Conservation (phyloP, 2,329 filamentous ascomycete species). For the Cercospora sp. region DNA sequence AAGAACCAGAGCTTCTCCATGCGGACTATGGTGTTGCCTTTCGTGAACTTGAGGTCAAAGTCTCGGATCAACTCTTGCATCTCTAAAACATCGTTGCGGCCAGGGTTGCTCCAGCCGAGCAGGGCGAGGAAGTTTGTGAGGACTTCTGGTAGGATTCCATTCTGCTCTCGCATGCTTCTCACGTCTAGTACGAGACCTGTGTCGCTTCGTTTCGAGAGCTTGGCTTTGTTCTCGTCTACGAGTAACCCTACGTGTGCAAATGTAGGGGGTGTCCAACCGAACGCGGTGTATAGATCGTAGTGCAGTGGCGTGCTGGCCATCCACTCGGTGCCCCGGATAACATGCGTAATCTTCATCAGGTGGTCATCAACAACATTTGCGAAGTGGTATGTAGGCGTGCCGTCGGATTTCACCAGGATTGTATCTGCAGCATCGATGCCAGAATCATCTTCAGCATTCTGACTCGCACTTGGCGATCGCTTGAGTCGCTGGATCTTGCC, state of each 20-base stretch:
- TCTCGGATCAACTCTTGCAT: constrained; percentile 69
- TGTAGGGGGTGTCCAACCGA: constrained; percentile 50
- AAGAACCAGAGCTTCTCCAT: constrained; percentile 78
- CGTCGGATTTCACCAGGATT: constrained; percentile 87
- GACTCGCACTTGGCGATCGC: constrained; percentile 30
- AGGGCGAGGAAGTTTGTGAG: constrained; percentile 82
- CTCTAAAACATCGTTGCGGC: constrained; percentile 68
- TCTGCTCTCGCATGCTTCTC: constrained; percentile 54
- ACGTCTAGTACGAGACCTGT: constrained; percentile 53
- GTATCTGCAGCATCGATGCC: constrained; percentile 70
- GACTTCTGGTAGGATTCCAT: constrained; percentile 63
- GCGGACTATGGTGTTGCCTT: constrained; percentile 81
- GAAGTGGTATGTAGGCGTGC: constrained; percentile 92
- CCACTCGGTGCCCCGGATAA: constrained; percentile 95
- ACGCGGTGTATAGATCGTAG: constrained; percentile 55
- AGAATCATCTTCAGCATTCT: constrained; percentile 36
- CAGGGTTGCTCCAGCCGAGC: constrained; percentile 75
- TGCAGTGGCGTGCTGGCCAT: constrained; percentile 87
- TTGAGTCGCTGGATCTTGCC: constrained; percentile 57
- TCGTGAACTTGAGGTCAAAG: constrained; percentile 86
- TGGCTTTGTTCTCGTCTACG: constrained; percentile 50
- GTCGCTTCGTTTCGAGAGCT: constrained; percentile 70
- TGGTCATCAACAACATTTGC: constrained; percentile 97
- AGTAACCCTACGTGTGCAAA: constrained; percentile 54
- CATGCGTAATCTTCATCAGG: constrained; percentile 91